phyloP scores from a whole-genome alignment of 768 basidiomycete genomes.

The Baorangia bicolor region DNA sequence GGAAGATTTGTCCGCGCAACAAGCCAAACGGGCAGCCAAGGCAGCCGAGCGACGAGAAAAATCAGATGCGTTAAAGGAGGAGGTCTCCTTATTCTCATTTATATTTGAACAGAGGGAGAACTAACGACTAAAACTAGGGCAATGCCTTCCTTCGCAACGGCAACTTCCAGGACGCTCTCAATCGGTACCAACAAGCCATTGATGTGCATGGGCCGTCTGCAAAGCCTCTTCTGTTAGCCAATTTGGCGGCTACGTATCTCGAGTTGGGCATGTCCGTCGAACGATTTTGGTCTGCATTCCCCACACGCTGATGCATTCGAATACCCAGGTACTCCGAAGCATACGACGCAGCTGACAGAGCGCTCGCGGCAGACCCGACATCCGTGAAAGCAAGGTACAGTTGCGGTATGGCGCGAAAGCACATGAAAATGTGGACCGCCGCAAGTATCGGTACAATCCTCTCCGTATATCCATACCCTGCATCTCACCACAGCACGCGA shows the following conservation, averaged over 20 bases:
- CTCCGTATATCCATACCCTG: too few species aligned
- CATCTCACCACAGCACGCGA: background rate
- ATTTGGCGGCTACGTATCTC: slow-evolving; percentile 43
- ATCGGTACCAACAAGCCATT: slow-evolving; percentile 42
- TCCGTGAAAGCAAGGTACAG: slow-evolving; percentile 37
- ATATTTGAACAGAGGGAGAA: too few species aligned
- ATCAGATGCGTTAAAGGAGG: slow-evolving; percentile 31
- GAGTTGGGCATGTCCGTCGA: slow-evolving; percentile 38
- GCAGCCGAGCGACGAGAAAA: slow-evolving; percentile 16
- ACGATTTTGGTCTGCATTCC: background rate
- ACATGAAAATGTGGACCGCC: slow-evolving; percentile 14
- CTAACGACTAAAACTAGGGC: slow-evolving; percentile 33
- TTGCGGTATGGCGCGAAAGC: slow-evolving; percentile 35
- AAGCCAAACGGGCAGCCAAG: slow-evolving; percentile 18
- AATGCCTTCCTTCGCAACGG: slow-evolving; percentile 41
- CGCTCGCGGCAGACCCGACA: slow-evolving; percentile 30
- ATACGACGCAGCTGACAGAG: slow-evolving; percentile 26
- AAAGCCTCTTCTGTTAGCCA: slow-evolving; percentile 39
- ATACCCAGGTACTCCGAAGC: slow-evolving; percentile 28
- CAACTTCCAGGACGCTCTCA: slow-evolving; percentile 38
- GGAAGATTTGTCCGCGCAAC: slow-evolving; percentile 6
- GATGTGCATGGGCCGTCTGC: slow-evolving; percentile 32
- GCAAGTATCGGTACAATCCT: slow-evolving; percentile 25
- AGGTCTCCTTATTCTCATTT: slow-evolving; percentile 15
- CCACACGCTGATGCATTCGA: background rate